Evolutionary conservation across 331 rosid species (phyloP).

Genomic region (Saraca asoca): DNA sequence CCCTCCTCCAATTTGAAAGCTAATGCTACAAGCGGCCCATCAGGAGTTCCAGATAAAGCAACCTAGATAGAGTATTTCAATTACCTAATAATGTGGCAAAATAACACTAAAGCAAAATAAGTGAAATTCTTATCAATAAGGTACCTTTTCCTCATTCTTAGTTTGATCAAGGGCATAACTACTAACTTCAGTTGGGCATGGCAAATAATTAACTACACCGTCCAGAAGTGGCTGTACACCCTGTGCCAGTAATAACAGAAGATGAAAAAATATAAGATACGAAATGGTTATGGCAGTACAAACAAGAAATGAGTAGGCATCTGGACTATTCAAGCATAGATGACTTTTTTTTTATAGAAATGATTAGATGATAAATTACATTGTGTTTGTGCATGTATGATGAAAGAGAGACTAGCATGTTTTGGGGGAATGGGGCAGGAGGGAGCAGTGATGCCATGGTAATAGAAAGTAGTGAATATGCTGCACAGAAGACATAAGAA

Average conservation of each 20-base stretch:
- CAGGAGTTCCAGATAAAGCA: slow-evolving; percentile 69
- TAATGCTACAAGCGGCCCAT: slow-evolving; percentile 95
- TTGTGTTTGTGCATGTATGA: neutral
- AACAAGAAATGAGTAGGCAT: too few relatives aligned
- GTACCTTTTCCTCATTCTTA: slow-evolving; percentile 87
- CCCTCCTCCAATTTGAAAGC: slow-evolving; percentile 99
- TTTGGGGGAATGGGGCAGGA: too few relatives aligned
- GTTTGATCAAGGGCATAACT: slow-evolving; percentile 89
- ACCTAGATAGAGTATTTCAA: slow-evolving; percentile 68
- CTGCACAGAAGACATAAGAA: slow-evolving; percentile 20
- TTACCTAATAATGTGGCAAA: too few relatives aligned
- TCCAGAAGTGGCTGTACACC: slow-evolving; percentile 97
- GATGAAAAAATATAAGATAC: slow-evolving; percentile 31
- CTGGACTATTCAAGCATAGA: too few relatives aligned
- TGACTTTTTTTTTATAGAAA: too few relatives aligned
- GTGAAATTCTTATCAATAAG: slow-evolving; percentile 21
- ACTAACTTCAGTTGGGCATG: slow-evolving; percentile 89
- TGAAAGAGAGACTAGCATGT: neutral
- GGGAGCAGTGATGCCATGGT: too few relatives aligned
- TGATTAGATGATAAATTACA: too few relatives aligned
- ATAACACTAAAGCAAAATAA: slow-evolving; percentile 13
- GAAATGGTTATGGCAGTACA: too few relatives aligned
- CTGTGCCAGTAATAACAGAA: slow-evolving; percentile 51
- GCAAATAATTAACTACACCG: slow-evolving; percentile 84
- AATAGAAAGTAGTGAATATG: neutral